Evolutionary conservation across 768 basidiomycete genomes (phyloP).

Genomic region (Agaricus subrufescens): DNA sequence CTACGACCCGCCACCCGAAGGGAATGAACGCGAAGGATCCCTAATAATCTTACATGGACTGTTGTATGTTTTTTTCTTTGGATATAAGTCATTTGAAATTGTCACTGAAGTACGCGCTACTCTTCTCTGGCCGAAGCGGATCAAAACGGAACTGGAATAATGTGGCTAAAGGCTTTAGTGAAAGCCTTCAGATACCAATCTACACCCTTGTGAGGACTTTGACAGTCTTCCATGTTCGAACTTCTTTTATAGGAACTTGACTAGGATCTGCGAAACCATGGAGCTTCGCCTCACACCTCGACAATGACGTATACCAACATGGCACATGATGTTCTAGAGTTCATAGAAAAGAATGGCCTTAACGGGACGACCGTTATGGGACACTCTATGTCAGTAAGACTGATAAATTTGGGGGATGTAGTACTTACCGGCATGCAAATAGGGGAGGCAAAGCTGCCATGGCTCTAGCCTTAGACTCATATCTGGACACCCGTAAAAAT

Average conservation of each 20-base stretch:
- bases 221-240: background rate
- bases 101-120: background rate
- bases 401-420: background rate
- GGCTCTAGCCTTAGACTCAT: constrained; percentile 52
- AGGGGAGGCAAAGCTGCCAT: constrained; percentile 90
- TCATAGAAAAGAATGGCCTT: constrained; percentile 52
- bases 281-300: constrained; percentile 67
- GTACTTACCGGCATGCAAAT: background rate
- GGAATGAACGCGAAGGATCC: constrained; percentile 28
- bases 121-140: constrained; percentile 35
- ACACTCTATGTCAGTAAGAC: constrained; percentile 74
- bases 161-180: constrained; percentile 67
- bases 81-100: no score
- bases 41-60: constrained; percentile 61
- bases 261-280: constrained; percentile 79
- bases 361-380: constrained; percentile 74
- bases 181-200: constrained; percentile 56
- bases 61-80: constrained; percentile 39
- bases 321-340: constrained; percentile 73
- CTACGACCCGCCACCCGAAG: background rate
- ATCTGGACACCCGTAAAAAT: constrained; percentile 30
- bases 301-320: constrained; percentile 76
- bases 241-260: background rate
- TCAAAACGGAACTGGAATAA: constrained; percentile 90
- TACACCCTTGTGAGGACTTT: constrained; percentile 53